Conservation (phyloP, 345 rosid species). For the Hibiscus mutabilis region DNA sequence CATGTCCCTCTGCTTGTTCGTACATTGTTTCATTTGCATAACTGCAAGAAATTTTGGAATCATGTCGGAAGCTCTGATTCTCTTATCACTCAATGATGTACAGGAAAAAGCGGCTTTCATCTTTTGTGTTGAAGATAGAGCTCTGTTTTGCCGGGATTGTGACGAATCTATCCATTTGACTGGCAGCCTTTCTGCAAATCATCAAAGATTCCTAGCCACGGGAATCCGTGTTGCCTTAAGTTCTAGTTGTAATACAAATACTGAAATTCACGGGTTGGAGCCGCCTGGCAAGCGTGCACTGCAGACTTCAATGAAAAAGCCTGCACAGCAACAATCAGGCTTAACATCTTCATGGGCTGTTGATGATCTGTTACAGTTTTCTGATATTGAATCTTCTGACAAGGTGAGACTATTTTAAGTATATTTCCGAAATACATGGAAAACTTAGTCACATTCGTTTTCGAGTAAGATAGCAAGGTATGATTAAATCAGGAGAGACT, state of each 20-base stretch:
- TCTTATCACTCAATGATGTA: not conserved
- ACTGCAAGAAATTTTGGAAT: too few species aligned
- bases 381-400: slow-evolving; percentile 51
- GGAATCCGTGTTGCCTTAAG: slow-evolving; percentile 79
- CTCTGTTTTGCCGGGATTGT: slow-evolving; percentile 82
- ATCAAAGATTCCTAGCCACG: slow-evolving; percentile 85
- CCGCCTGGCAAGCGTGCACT: slow-evolving; percentile 52
- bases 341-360: slow-evolving; percentile 56
- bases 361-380: slow-evolving; percentile 65
- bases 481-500: too few species aligned
- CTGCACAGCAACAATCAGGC: slow-evolving; percentile 39
- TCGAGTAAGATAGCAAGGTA: not conserved
- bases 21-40: too few species aligned
- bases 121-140: slow-evolving; percentile 96
- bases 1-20: too few species aligned
- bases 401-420: slow-evolving; percentile 42
- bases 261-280: slow-evolving; percentile 37
- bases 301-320: slow-evolving; percentile 30
- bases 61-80: too few species aligned
- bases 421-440: too few species aligned
- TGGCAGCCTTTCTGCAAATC: slow-evolving; percentile 76
- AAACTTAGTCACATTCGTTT: not conserved
- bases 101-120: slow-evolving; percentile 96
- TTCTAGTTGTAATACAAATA: slow-evolving; percentile 46
- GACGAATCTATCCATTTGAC: slow-evolving; percentile 73